Evolutionary conservation across 169 alveolate species (phyloP).

Genomic region (Plasmodium malariae): DNA sequence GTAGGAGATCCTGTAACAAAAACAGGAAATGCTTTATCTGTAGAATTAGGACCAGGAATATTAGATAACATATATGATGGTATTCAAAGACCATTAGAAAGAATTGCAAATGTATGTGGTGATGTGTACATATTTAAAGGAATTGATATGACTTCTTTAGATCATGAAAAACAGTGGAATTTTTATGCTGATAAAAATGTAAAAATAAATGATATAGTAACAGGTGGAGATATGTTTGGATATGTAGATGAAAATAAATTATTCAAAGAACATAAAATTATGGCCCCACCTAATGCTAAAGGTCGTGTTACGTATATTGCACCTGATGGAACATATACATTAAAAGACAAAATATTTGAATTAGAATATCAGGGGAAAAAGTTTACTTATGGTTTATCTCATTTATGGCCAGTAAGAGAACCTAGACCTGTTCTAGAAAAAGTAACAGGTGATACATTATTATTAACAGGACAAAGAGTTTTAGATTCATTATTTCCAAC

Average conservation of each 20-base stretch:
- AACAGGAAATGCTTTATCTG: conserved; percentile 98
- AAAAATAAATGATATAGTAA: conserved; percentile 94
- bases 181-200: conserved; percentile 91
- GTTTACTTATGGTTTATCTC: conserved; percentile 93
- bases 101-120: conserved; percentile 92
- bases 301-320: conserved; percentile 96
- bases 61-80: conserved; percentile 98
- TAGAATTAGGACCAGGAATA: conserved; percentile 98
- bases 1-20: conserved; percentile 99
- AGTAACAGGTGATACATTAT: conserved; percentile 94
- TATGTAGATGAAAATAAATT: conserved; percentile 95
- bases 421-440: conserved; percentile 98
- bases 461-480: conserved; percentile 98
- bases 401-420: conserved; percentile 99
- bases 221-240: conserved; percentile 99
- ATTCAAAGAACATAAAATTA: conserved; percentile 94
- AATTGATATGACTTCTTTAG: conserved; percentile 95
- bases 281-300: conserved; percentile 97
- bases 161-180: conserved; percentile 93
- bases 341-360: conserved; percentile 90
- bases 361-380: conserved; percentile 94
- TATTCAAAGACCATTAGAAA: conserved; percentile 97
- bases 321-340: conserved; percentile 94
- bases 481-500: conserved; percentile 98
- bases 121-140: conserved; percentile 97